Conservation (phyloP, 2,329 filamentous ascomycete species). For the Corinectria fuckeliana region DNA sequence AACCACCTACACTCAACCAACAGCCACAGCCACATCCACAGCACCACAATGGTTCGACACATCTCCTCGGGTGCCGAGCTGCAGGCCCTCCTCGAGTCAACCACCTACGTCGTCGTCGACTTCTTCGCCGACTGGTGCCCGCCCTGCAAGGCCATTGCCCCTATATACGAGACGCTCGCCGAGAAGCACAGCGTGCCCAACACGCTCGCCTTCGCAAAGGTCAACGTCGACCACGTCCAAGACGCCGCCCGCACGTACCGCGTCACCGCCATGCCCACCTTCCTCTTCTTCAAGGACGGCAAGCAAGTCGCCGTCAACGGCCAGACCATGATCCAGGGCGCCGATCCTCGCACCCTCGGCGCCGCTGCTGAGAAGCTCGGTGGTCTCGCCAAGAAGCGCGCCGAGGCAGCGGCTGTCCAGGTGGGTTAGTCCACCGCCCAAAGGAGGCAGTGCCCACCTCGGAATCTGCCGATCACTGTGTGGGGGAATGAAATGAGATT, state of each 20-base stretch:
- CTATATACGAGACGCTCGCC: constrained; percentile 47
- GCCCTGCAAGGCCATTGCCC: constrained; percentile 56
- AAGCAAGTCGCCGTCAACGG: constrained; percentile 40
- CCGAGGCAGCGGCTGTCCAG: constrained; percentile 19
- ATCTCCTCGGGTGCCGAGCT: constrained; percentile 44
- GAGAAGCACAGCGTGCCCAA: constrained; percentile 46
- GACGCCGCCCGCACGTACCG: constrained; percentile 77
- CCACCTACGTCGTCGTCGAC: constrained; percentile 53
- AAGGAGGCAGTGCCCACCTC: neutral
- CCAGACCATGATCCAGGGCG: constrained; percentile 44
- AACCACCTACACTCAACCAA: neutral
- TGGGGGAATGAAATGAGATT: neutral
- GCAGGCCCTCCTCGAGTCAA: constrained; percentile 45
- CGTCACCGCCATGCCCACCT: constrained; percentile 93
- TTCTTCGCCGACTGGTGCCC: constrained; percentile 60
- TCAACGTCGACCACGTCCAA: constrained; percentile 85
- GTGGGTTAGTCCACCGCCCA: neutral
- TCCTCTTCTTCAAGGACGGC: constrained; percentile 79
- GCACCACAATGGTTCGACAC: constrained; percentile 38
- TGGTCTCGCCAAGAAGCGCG: constrained; percentile 44
- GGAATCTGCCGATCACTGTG: neutral
- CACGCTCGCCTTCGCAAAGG: constrained; percentile 79
- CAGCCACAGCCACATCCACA: neutral
- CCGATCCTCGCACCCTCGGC: constrained; percentile 40
- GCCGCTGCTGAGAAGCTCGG: constrained; percentile 48